Base-by-base conservation (phyloP, 305 asterid genomes). In the Stenogyne calaminthoides region DNA sequence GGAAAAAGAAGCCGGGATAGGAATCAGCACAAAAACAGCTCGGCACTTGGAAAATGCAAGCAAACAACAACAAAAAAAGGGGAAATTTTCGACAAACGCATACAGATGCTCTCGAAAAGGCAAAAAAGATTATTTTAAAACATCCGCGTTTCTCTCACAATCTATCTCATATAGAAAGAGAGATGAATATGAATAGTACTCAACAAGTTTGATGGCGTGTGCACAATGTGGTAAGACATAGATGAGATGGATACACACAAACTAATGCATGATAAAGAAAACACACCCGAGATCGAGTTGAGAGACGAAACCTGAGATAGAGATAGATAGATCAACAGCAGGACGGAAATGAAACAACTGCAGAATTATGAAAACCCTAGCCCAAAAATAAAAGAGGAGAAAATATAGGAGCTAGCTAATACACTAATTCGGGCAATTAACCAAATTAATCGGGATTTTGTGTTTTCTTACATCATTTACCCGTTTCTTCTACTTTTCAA, bases 311-410 rank as follows among this genome's bases (percentile, higher is more conserved):
- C 64, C 64, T 58, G 64, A 12, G 19, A 58, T 27, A 16, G 39
- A 14, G 34, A 22, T 20, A 1, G 32, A 22, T 22, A 22, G 25
- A 22, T 22, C 25, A 22, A 22, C 25, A 55, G 36, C 36, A 14
- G 1, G 14, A 3, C 15, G 36, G 14, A 55, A 36, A 55, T 8
- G 25, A n/a, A 55, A 19, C 20, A 51, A 22, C 25, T 22, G 25
- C 25, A 58, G 64, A 58, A 58, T 27, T 58, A 25, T 27, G 40
- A 25, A 58, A 58, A 58, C 64, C 64, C 64, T 58, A 58, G 64
- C 64, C 2, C 37, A 22, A 27, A 27, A 27, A 25, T 9, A 20
- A 22, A 11, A 27, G 64, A 27, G 39, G 40, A 58, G 64, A 12
- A 57, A 25, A 57, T 25, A 57, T 25, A 57, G 39, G 64, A 57